Base-by-base conservation (phyloP, 2,329 filamentous ascomycete species). In the Trichocomaceae sp. region DNA sequence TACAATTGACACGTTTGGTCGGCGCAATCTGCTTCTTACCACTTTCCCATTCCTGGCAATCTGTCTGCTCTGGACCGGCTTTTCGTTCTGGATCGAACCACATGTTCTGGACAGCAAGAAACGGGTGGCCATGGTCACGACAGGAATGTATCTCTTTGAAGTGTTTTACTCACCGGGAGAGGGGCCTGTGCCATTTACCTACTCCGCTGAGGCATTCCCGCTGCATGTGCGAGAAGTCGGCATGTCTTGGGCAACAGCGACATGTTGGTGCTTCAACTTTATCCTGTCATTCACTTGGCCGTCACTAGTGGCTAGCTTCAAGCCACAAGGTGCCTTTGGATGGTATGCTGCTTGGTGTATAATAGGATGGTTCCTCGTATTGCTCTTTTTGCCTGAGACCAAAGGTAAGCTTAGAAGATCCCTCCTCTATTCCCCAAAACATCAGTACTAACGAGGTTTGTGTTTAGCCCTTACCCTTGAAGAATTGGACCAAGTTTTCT, bases 1-100 rank as follows among this genome's bases (percentile, higher is more conserved):
- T 62, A 85, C 83, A 0, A 86, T 86, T 52, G 84, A 87, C 64
- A 84, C 78, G 0, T 86, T 82, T 61, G 84, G 84, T 5, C 77
- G 84, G 1, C 76, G 84, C 4, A 83, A 82, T 58, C 72, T 86
- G 5, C 73, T 86, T 1, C 71, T 86, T 1, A 77, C 78, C 6
- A 86, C 83, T 0, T 84, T 86, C 61, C 83, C 83, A 0, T 72
- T 84, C 42, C 82, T 87, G 74, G 70, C 71, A 5, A 64, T 76
- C 39, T 74, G 69, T 50, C 64, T 79, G 0, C 68, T 79, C 52
- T 78, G 76, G 66, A 72, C 76, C 0, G 77, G 77, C 1, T 78
- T 79, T 58, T 76, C 73, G 2, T 79, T 79, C 64, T 78, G 71
- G 66, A 77, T 79, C 45, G 75, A 69, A 56, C 64, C 56, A 10